Percentiles rank a stretch among this genome's conserved stretches.
Evolutionary conservation across 768 basidiomycete genomes (phyloP).

Genomic region (Hortiboletus flavorubellus): DNA sequence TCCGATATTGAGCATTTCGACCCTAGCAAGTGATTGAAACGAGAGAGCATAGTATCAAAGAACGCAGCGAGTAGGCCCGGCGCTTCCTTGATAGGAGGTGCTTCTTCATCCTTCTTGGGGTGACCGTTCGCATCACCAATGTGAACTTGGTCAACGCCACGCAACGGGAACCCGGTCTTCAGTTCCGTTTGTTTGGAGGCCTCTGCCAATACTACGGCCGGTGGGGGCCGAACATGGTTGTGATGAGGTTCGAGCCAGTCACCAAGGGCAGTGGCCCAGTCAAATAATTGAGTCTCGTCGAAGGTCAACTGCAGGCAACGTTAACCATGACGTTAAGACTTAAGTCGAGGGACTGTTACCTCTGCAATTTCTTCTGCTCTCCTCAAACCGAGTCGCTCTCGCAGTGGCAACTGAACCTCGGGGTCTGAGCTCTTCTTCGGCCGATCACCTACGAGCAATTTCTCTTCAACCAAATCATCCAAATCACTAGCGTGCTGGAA

Average conservation of each 20-base stretch:
- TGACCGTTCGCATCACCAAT: constrained; percentile 38
- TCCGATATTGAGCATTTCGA: constrained; percentile 44
- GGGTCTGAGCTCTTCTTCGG: constrained; percentile 59
- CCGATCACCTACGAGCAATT: constrained; percentile 75
- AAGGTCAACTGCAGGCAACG: constrained; percentile 51
- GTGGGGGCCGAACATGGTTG: constrained; percentile 66
- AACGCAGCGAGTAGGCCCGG: constrained; percentile 52
- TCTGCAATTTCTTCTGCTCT: constrained; percentile 53
- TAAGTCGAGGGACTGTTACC: constrained; percentile 32
- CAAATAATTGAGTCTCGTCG: constrained; percentile 56
- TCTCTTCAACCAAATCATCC: constrained; percentile 78
- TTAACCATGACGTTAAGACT: constrained; percentile 1
- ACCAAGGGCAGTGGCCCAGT: constrained; percentile 59
- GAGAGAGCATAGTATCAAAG: constrained; percentile 59
- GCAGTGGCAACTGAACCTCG: constrained; percentile 48
- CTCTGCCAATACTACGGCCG: constrained; percentile 67
- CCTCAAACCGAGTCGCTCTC: constrained; percentile 53
- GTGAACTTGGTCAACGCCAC: constrained; percentile 49
- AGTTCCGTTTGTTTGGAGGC: constrained; percentile 68
- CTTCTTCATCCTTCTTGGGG: constrained; percentile 68
- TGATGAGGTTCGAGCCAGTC: constrained; percentile 81
- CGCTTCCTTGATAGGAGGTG: constrained; percentile 60
- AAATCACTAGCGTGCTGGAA: constrained; percentile 79
- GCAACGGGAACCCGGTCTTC: constrained; percentile 66
- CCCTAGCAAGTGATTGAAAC: constrained; percentile 45